These are phyloP conservation scores for Sequoiadendron giganteum DNA, from an alignment of 75 land plant genomes.

Conservation along the genomic window DNA sequence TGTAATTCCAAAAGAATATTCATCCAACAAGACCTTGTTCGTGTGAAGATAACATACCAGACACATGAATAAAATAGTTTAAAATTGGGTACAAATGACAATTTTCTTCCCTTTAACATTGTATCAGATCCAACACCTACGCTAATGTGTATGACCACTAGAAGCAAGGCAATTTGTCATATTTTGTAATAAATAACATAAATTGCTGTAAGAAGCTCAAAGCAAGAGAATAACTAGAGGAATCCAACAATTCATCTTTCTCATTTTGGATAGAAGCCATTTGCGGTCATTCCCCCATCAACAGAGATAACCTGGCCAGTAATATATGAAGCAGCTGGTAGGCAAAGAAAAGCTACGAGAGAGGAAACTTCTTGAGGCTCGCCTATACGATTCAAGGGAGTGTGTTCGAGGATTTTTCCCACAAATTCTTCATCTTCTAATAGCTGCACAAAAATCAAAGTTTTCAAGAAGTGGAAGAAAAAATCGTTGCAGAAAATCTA, in stretches of 20 bases:
- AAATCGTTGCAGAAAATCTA: background rate
- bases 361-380: constrained; percentile 64
- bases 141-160: too few species aligned
- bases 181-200: too few species aligned
- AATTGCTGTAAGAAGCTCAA: background rate
- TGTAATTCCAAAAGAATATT: too few species aligned
- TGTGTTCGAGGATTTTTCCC: constrained; percentile 22
- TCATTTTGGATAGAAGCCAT: constrained; percentile 34
- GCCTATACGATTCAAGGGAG: constrained; percentile 56
- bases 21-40: too few species aligned
- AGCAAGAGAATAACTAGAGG: background rate
- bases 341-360: constrained; percentile 59
- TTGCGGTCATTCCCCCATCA: constrained; percentile 60
- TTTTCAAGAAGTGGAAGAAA: background rate
- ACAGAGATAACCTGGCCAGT: constrained; percentile 52
- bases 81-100: too few species aligned
- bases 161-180: too few species aligned
- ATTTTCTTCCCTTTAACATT: too few species aligned
- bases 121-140: too few species aligned
- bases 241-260: background rate
- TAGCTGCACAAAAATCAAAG: constrained; percentile 14
- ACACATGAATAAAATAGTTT: too few species aligned
- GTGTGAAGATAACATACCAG: too few species aligned
- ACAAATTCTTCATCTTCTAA: constrained; percentile 29
- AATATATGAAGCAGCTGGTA: constrained; percentile 60